phyloP scores from a whole-genome alignment of 768 basidiomycete species.

The Mycena haematopus region DNA sequence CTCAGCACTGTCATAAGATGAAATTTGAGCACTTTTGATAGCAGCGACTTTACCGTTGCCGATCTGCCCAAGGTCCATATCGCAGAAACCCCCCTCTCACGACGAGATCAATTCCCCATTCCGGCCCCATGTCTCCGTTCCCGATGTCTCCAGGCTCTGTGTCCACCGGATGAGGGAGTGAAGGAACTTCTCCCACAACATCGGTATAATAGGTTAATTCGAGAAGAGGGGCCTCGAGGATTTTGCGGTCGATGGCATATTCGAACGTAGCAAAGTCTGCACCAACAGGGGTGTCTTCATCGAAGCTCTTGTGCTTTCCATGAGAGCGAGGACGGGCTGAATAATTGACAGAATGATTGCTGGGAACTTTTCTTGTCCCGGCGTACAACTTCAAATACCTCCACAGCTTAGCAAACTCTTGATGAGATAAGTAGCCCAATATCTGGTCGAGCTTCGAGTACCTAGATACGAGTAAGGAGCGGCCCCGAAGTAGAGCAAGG shows the following conservation, averaged over 20 bases:
- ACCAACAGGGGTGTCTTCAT: conserved; percentile 63
- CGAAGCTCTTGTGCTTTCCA: conserved; percentile 43
- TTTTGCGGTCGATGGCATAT: conserved; percentile 86
- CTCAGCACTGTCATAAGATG: conserved; percentile 55
- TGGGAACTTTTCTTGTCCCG: conserved; percentile 40
- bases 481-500: not conserved
- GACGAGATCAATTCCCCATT: conserved; percentile 91
- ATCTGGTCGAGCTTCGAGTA: conserved; percentile 40
- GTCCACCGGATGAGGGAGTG: conserved; percentile 37
- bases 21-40: not conserved
- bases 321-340: conserved; percentile 18
- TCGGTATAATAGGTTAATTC: conserved; percentile 91
- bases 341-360: conserved; percentile 18
- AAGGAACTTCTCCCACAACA: conserved; percentile 78
- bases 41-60: conserved; percentile 68
- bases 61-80: conserved; percentile 97
- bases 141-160: conserved; percentile 72
- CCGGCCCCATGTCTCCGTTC: conserved; percentile 86
- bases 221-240: conserved; percentile 77
- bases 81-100: conserved; percentile 76
- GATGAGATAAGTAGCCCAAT: conserved; percentile 44
- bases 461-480: conserved; percentile 31
- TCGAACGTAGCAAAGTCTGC: conserved; percentile 66
- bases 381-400: conserved; percentile 53
- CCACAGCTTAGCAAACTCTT: conserved; percentile 60